Conservation (phyloP, 345 rosid genomes). For the Hirschfeldia incana region DNA sequence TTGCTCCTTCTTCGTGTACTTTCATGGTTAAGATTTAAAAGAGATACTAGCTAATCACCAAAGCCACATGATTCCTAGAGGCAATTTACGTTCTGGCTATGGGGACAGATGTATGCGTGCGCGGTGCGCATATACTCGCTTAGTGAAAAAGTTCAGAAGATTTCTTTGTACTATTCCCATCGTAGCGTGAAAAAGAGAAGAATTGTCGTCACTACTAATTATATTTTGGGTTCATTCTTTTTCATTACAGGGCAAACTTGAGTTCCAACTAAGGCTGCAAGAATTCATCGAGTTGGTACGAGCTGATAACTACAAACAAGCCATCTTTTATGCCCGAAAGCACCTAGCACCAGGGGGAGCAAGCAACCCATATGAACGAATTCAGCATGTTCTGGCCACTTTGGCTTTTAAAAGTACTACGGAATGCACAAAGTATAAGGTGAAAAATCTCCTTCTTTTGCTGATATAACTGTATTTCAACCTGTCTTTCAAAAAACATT, state of each 20-base stretch:
- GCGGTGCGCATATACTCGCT: neutral
- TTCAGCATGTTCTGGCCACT: constrained; percentile 75
- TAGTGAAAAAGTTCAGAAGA: neutral
- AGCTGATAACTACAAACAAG: constrained; percentile 62
- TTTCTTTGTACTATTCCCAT: neutral
- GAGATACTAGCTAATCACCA: too few species aligned
- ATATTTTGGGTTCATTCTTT: neutral
- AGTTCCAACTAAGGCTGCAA: constrained; percentile 57
- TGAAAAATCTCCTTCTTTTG: constrained; percentile 29
- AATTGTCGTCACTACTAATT: neutral
- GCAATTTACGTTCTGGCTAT: neutral
- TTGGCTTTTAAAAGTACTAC: constrained; percentile 85
- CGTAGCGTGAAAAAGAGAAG: too few species aligned
- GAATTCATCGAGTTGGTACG: constrained; percentile 27
- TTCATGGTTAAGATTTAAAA: neutral
- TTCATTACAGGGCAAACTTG: constrained; percentile 74
- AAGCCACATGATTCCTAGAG: neutral
- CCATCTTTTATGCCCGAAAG: constrained; percentile 80
- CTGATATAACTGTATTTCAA: neutral
- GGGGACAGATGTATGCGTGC: neutral
- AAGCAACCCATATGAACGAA: constrained; percentile 77
- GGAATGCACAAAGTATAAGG: constrained; percentile 81
- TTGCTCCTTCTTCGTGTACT: neutral
- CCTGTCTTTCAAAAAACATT: constrained; percentile 4
- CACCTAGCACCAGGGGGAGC: constrained; percentile 87